Base-by-base conservation (phyloP, 192 early-diverging fungal species). In the Podila horticola region DNA sequence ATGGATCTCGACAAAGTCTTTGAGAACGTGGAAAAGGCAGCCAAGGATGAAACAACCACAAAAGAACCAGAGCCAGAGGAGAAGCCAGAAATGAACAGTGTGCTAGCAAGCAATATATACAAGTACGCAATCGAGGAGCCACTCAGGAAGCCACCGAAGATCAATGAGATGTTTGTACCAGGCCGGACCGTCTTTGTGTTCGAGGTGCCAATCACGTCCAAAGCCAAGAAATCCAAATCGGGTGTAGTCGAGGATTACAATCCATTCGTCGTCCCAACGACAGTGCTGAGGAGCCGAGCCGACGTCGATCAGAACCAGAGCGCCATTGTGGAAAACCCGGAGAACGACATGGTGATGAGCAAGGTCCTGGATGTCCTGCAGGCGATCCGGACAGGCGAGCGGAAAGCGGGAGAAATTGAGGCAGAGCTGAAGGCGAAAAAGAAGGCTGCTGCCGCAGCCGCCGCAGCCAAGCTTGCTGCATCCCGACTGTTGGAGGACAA, bases 181-280 rank as follows among this genome's bases (percentile, higher is more conserved):
- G 95, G 95, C 3, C 82, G 94, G 19, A 94, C 95, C 88, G 90
- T 90, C 9, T 95, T 92, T 75, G 75, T 89, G 7, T 94, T 95
- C 71, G 88, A 89, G 20, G 49, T 95, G 10, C 85, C 83, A 0
- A 73, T 81, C 31, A 81, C 77, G 5, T 64, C 62, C 24, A 81
- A 73, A 31, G 58, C 20, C 31, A 72, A 73, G n/a, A 81, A 49
- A 48, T 66, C 77, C 4, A 81, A 81, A 31, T 85, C 87, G 50
- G 87, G 88, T 11, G 64, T 82, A 9, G 85, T 82, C 22, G 72
- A 82, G 60, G 82, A 82, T 49, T 57, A 83, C 15, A 84, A 89
- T 34, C 74, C 85, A 8, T 88, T 87, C 69, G 87, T 88, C 34
- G 87, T 92, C 13, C 91, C 93, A 12, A 93, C 94, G 5, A 92